phyloP scores from a whole-genome alignment of 225 moss, liverwort and hornwort genomes.

The Polytrichum formosum region DNA sequence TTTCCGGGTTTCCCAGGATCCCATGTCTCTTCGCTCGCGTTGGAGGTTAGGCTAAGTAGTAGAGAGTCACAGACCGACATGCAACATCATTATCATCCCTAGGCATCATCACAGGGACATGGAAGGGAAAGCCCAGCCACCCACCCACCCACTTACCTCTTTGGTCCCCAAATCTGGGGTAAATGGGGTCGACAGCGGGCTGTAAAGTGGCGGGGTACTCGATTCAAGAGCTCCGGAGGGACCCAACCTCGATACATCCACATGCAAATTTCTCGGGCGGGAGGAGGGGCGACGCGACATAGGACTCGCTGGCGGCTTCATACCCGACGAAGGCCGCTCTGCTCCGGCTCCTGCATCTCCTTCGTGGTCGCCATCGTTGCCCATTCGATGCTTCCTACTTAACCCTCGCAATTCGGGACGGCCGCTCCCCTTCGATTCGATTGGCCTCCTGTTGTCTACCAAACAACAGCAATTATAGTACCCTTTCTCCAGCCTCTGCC shows the following conservation, averaged over 20 bases:
- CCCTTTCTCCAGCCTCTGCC: too few species aligned
- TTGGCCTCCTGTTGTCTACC: too few species aligned
- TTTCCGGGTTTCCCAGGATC: too few species aligned
- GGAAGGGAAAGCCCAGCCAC: not conserved
- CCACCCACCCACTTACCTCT: slow-evolving; percentile 32
- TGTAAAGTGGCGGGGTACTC: slow-evolving; percentile 33
- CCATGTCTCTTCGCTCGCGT: too few species aligned
- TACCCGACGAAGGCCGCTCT: slow-evolving; percentile 14
- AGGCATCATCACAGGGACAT: not conserved
- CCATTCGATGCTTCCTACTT: slow-evolving; percentile 21
- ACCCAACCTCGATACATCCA: slow-evolving; percentile 46
- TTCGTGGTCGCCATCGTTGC: slow-evolving; percentile 18
- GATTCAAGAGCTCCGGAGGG: slow-evolving; percentile 38
- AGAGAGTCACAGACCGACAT: too few species aligned
- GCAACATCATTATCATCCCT: too few species aligned
- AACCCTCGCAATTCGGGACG: not conserved
- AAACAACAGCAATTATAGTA: too few species aligned
- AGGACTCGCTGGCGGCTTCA: slow-evolving; percentile 36
- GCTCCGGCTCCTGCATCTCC: slow-evolving; percentile 1
- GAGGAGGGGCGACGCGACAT: slow-evolving; percentile 20
- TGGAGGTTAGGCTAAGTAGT: too few species aligned
- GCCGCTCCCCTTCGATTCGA: too few species aligned
- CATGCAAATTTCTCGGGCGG: slow-evolving; percentile 32
- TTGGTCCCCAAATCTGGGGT: slow-evolving; percentile 37
- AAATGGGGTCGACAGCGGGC: slow-evolving; percentile 47